Evolutionary conservation across 176 grass and related monocot species (phyloP).

Genomic region (Rhynchospora pubera): DNA sequence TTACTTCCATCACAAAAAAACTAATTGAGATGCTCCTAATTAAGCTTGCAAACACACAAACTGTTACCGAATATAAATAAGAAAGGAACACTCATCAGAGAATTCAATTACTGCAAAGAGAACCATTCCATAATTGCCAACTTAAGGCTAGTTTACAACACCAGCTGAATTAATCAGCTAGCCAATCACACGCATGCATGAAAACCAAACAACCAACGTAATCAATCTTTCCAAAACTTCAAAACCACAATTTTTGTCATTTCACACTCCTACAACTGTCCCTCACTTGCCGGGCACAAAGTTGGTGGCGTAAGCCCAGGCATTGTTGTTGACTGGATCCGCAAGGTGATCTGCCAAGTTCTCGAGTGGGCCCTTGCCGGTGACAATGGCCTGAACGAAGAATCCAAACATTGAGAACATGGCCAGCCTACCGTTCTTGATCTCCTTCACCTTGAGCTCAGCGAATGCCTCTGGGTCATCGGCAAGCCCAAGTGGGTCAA

Average conservation of each 20-base stretch:
- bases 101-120: neutral
- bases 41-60: too few species aligned
- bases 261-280: neutral
- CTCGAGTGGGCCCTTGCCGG: constrained; percentile 83
- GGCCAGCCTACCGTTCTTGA: constrained; percentile 81
- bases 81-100: neutral
- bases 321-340: constrained; percentile 96
- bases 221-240: neutral
- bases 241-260: neutral
- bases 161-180: neutral
- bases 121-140: neutral
- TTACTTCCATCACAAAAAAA: too few species aligned
- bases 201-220: constrained; percentile 4
- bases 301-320: constrained; percentile 93
- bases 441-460: constrained; percentile 87
- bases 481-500: constrained; percentile 73
- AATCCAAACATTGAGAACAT: constrained; percentile 99
- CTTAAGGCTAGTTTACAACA: constrained; percentile 18
- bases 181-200: neutral
- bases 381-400: constrained; percentile 92
- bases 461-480: constrained; percentile 85
- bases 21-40: too few species aligned
- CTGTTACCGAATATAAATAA: neutral
- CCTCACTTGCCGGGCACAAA: constrained; percentile 79
- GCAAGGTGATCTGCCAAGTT: constrained; percentile 91